phyloP scores from a whole-genome alignment of 1,139 yeast species.

The Yamadazyma friedrichii region DNA sequence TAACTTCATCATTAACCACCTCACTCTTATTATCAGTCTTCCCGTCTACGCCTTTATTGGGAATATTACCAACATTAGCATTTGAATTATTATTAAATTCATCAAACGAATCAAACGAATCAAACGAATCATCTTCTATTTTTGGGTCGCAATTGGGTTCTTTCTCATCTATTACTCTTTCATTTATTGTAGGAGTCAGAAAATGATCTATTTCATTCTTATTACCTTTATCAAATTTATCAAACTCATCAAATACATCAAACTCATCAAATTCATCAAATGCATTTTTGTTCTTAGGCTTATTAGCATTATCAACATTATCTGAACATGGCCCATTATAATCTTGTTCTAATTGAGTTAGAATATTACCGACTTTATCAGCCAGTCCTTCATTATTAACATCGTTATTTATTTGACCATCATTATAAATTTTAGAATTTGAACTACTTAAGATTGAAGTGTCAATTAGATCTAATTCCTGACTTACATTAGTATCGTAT shows the following conservation, averaged over 20 bases:
- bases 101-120: conserved; percentile 5
- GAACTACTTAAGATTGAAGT: too few species aligned
- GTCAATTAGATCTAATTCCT: too few species aligned
- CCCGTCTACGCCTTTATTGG: too few species aligned
- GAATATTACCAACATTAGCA: too few species aligned
- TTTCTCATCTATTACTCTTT: neutral
- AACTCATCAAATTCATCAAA: neutral
- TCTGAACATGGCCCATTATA: too few species aligned
- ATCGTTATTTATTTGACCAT: too few species aligned
- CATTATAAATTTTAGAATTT: too few species aligned
- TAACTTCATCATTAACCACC: neutral
- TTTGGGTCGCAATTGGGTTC: neutral
- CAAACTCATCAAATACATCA: conserved; percentile 5
- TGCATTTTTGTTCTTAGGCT: neutral
- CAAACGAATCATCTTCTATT: neutral
- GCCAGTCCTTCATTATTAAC: too few species aligned
- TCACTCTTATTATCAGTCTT: neutral
- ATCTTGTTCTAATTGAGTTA: neutral
- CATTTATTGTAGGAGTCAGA: too few species aligned
- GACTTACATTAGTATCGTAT: too few species aligned
- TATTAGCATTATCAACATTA: too few species aligned
- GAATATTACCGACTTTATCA: neutral
- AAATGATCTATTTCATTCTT: neutral
- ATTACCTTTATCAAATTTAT: conserved; percentile 3
- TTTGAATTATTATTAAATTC: conserved; percentile 3